Evolutionary conservation across 306 rosid species (phyloP), one percentile per base, ranked within the genome.

Genomic region (Prinsepia uniflora): DNA sequence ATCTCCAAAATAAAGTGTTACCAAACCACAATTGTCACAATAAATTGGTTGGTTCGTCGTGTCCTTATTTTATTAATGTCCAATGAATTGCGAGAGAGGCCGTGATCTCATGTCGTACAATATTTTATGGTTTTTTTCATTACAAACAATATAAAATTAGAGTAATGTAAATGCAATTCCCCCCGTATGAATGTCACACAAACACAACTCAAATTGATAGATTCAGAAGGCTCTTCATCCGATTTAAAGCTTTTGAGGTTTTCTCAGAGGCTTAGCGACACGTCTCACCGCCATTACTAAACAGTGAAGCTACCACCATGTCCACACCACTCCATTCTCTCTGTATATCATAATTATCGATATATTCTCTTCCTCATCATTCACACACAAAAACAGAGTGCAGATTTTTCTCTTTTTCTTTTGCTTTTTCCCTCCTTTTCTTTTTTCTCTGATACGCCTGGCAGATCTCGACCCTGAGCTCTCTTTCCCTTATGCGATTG

Each of bases 391-490:
- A 41, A 18, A 49, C 0, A 61, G 48, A 48, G 62, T 19, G 70
- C 22, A 57, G 17, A 1, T 8, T 34, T 13, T 7, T 2, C n/a
- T 6, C 54, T 14, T 62, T 40, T 68, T 19, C 50, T 54, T 66
- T 54, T 5, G 64, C 59, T 55, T 54, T 42, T 45, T 39, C 24
- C 34, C 55, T 40, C 36, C 72, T 8, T 46, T 15, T 7, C 18
- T 17, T 57, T 40, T 45, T 8, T 42, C 41, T 8, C 55, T 65
- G 63, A 10, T 34, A 10, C 75, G 52, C 60, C 54, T 65, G 72
- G 41, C 69, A 72, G 86, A 87, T 87, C 89, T 80, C 66, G 63
- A 63, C 61, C 72, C 70, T 6, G 13, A 76, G 72, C 64, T 84
- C 78, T 75, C 73, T 17, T 69, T 42, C 45, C 70, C 76, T 80